phyloP scores from a whole-genome alignment of 129 eudicot genomes.

The Chrysanthemum lavandulifolium region DNA sequence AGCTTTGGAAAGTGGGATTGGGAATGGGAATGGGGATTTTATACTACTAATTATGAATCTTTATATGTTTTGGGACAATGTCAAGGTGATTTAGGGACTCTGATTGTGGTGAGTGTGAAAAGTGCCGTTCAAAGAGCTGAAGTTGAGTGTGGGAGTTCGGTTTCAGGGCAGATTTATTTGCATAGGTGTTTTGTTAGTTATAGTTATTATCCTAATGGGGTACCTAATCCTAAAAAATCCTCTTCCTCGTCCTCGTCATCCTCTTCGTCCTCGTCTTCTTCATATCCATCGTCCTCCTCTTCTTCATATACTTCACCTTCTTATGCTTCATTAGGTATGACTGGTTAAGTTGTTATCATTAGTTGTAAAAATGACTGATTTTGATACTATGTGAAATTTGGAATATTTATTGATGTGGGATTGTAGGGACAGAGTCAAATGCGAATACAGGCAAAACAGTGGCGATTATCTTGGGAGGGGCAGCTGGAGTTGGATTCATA shows the following conservation, averaged over 20 bases:
- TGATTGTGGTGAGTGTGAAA: constrained; percentile 79
- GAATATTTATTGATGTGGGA: constrained; percentile 16
- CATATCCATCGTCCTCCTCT: constrained; percentile 10
- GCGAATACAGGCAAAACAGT: constrained; percentile 73
- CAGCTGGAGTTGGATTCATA: constrained; percentile 94
- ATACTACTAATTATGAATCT: constrained; percentile 49
- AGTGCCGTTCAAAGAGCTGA: constrained; percentile 77
- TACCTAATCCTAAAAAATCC: constrained; percentile 56
- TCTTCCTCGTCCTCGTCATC: constrained; percentile 34
- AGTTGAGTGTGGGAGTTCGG: constrained; percentile 86
- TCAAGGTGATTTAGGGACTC: constrained; percentile 77
- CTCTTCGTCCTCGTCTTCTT: constrained; percentile 26
- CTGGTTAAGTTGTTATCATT: not conserved
- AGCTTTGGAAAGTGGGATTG: constrained; percentile 59
- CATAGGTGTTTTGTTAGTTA: constrained; percentile 76
- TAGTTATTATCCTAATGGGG: constrained; percentile 61
- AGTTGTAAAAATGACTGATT: not conserved
- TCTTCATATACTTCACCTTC: constrained; percentile 25
- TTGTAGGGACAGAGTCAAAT: constrained; percentile 47
- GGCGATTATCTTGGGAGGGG: constrained; percentile 96
- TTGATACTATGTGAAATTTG: not conserved
- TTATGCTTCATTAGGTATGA: constrained; percentile 52
- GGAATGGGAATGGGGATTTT: constrained; percentile 47
- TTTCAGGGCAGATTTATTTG: constrained; percentile 75
- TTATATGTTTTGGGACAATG: constrained; percentile 84